Percentiles rank a stretch among this genome's conserved stretches.
These are phyloP conservation scores for Lycium ferocissimum DNA, from an alignment of 257 asterid species.

Conservation along the genomic window DNA sequence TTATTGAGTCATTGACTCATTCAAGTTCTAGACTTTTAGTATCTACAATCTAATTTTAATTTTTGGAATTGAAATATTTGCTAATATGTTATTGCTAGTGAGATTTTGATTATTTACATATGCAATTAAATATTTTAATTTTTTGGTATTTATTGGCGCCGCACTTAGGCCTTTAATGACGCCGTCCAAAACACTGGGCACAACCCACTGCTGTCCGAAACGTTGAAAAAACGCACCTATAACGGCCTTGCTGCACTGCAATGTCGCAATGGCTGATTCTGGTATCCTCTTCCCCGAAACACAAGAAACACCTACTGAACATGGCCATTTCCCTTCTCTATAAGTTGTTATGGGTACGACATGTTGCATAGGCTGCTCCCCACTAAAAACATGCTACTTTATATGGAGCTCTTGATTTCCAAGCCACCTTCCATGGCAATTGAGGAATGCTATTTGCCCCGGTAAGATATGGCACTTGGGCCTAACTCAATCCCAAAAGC, in stretches of 20 bases:
- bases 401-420: not conserved
- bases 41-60: too few species aligned
- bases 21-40: too few species aligned
- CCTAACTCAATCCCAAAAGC: too few species aligned
- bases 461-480: too few species aligned
- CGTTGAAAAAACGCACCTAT: not conserved
- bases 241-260: not conserved
- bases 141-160: too few species aligned
- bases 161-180: too few species aligned
- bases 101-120: too few species aligned
- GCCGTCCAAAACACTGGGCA: too few species aligned
- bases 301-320: not conserved
- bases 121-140: too few species aligned
- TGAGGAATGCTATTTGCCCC: not conserved
- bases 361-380: not conserved
- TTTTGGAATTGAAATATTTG: too few species aligned
- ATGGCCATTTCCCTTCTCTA: not conserved
- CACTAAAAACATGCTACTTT: not conserved
- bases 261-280: not conserved
- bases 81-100: too few species aligned
- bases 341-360: not conserved
- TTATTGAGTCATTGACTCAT: too few species aligned
- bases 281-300: not conserved
- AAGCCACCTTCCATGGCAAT: not conserved
- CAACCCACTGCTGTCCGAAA: not conserved